Evolutionary conservation across 2,329 filamentous ascomycete genomes (phyloP), one percentile per base, ranked within the genome.

Genomic region (Phyllosticta paracitricarpa): DNA sequence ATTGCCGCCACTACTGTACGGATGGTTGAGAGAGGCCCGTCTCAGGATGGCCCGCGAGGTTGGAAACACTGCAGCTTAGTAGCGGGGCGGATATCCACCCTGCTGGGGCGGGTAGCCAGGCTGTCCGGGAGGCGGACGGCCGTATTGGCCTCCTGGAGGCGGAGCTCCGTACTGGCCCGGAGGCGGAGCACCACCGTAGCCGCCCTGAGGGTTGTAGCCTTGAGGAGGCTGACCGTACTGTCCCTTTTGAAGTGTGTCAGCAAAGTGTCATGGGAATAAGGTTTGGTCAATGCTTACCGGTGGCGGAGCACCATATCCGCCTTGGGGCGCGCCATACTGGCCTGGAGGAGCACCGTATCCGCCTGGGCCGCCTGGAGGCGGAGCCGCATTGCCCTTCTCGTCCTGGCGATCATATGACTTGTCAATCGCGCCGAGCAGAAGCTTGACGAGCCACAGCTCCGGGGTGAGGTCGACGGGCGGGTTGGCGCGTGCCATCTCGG

Each of bases 361-460:
- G 5, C 64, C 67, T n/a, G 65, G 59, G 25, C 57, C 61, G 19
- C 57, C 57, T 2, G 53, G 54, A 14, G 61, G 66, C 35, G 71
- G 63, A 25, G 71, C 71, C 25, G 71, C 72, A 64, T 75, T 75
- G 5, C 72, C 71, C 71, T 84, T 83, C 72, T 87, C 85, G 65
- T 87, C 84, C 71, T 87, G 84, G 66, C 78, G 80, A 65, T 87
- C 84, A 66, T 87, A 87, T 22, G 82, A 84, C 25, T 80, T 77
- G 68, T 88, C 85, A 68, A 88, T 86, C 48, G 84, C 81, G 63
- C 85, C 85, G 26, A 88, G 81, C 57, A 88, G 82, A 62, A 88
- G 78, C 73, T 88, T 88, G 64, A 85, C 79, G 67, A 85, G 78
- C 84, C 84, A 87, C 59, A 86, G 79, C 66, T 87, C 84, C 9